Evolutionary conservation across 306 rosid species (phyloP), one percentile per base, ranked within the genome.

Genomic region (Lathyrus tuberosus): DNA sequence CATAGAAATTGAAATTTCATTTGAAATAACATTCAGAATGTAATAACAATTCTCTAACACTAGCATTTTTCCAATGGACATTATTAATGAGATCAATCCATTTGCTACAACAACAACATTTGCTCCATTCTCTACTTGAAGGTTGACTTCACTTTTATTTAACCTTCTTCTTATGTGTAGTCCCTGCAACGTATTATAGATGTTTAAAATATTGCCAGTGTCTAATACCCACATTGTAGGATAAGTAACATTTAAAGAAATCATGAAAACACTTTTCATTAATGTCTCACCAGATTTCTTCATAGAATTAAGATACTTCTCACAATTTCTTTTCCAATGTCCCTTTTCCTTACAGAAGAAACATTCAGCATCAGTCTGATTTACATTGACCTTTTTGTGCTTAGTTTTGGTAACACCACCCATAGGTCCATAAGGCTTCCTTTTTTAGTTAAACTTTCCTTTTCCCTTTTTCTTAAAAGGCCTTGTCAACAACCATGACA

Each of bases 181-280:
- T 2, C 56, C 56, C 11, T 49, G 56, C 11, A 49, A 16, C 10
- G 26, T 2, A 49, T 49, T 49, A 16, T 26, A 71, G 4, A 71
- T 58, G 26, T 58, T 43, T 58, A 57, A 59, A 44, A 47, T 43
- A 44, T 59, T 71, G 2, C 13, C 26, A 4, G 22, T 71, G 41
- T 71, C 58, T 16, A 43, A 71, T 44, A 71, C 65, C 74, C 54
- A 69, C 0, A 14, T 69, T 2, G 15, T 10, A 56, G 74, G 26
- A 56, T 56, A 10, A 41, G 5, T 56, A 1, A 31, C 5, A 26
- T 59, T 14, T 59, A 71, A 60, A 17, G 47, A 59, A 26, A 60
- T 59, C 47, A 71, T 59, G 47, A 71, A 71, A 71, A 59, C 8
- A 59, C 26, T 58, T 58, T 70, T 70, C 57, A 57, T 40, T 5